Evolutionary conservation across 805 yeast genomes (phyloP), one percentile per base, ranked within the genome.

Genomic region (Gaillardinia entomophila): DNA sequence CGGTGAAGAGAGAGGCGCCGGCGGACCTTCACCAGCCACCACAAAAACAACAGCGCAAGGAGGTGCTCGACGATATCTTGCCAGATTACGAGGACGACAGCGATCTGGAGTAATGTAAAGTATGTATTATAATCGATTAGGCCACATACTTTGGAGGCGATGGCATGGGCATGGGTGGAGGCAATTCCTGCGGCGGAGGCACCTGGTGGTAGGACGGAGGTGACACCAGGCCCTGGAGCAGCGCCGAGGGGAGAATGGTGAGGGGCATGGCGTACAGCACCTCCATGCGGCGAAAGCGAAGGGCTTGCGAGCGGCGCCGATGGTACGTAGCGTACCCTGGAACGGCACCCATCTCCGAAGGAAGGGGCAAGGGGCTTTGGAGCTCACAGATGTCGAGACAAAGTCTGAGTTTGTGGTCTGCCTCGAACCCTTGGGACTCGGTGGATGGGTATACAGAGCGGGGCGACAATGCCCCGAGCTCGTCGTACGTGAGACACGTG

Each of bases 21-120:
- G 24, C 24, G 10, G 36, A 26, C 14, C 35, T 24, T 32, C 33
- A 37, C 31, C 27, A 31, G 27, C 18, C 37, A 28, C 34, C 24
- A 25, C 10, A 20, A 12, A 13, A 24, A 28, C 15, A 25, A 28
- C 27, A 29, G 23, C 43, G 40, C 31, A 38, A 35, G 17, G 31
- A 39, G 20, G 34, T 42, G 43, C 36, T 44, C 14, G 28, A 36
- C 18, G 49, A 44, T 14, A 40, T 44, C 43, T 38, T 44, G 42
- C 49, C 49, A 8, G 48, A 45, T 32, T 45, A 45, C 38, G 49
- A 45, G 32, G 40, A 30, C 15, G 48, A 45, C 26, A 41, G 46
- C 27, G 49, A 41, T 16, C 48, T 43, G 49, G 49, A 45, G 12
- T 41, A 36, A 23, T 10, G 12, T 10, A n/a, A 12, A 10, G 13